Evolutionary conservation across 192 early-diverging fungal species (phyloP), one percentile per base, ranked within the genome.

Genomic region (Umbelopsis isabellina): DNA sequence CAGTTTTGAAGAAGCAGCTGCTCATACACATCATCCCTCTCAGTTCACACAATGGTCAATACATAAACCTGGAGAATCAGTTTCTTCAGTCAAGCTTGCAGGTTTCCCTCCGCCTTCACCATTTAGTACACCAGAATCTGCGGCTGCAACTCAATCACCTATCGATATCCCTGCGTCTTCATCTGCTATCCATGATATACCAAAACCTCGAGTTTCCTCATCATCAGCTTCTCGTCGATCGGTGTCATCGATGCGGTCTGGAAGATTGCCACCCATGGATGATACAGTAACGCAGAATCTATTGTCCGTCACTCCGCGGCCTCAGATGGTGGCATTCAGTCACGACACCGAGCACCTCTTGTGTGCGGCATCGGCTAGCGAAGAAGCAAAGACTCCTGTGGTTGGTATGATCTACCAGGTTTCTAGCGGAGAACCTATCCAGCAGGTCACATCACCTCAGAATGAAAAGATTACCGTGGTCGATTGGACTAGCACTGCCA

Each of bases 321-420:
- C 81, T n/a, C 82, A 84, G 48, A 73, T 87, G 58, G 70, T 85
- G 8, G 75, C 79, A 15, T 87, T 85, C 68, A 84, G 80, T 70
- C 77, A 64, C 22, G 86, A 87, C 52, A 87, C 86, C 2, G 81
- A 87, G 25, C 80, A 87, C 65, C 46, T 87, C 8, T 61, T 84
- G 0, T 84, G 81, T 73, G 82, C 81, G 13, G 74, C 80, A 41
- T 30, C 50, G 35, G 50, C 67, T 0, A 25, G 22, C 9, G 47
- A 46, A 49, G 61, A 35, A 51, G 12, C 22, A 53, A 7, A 52
- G 16, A 41, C 15, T 22, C 18, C n/a, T 23, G 37, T 46, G 23
- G 65, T 21, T 3, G 84, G 86, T 4, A 72, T 83, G 2, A 79
- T 87, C 25, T 82, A 81, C 50, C 82, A 81, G 64, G 80, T 83